Conservation (phyloP, 129 eudicot species). For the Tagetes erecta region DNA sequence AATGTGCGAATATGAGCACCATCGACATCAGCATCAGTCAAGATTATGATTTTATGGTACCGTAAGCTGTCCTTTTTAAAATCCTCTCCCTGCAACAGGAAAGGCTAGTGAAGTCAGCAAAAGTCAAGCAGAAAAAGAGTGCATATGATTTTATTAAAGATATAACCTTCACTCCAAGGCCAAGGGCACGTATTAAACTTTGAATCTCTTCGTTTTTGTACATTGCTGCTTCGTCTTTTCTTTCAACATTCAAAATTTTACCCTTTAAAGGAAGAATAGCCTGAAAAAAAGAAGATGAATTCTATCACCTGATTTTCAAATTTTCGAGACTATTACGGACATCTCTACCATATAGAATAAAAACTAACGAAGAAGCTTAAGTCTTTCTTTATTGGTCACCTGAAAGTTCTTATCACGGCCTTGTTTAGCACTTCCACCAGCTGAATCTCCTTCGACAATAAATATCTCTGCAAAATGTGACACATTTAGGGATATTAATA, state of each 20-base stretch:
- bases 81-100: constrained; percentile 86
- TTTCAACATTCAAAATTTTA: constrained; percentile 84
- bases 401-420: constrained; percentile 97
- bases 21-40: constrained; percentile 98
- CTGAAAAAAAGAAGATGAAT: constrained; percentile 41
- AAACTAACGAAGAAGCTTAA: neutral
- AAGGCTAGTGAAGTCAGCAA: neutral
- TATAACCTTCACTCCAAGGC: constrained; percentile 95
- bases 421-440: constrained; percentile 99
- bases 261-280: constrained; percentile 97
- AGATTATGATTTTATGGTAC: constrained; percentile 88
- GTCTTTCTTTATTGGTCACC: constrained; percentile 37
- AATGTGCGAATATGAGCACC: constrained; percentile 98
- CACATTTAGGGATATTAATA: neutral
- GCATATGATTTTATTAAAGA: neutral
- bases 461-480: constrained; percentile 68
- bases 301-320: constrained; percentile 6
- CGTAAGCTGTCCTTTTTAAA: constrained; percentile 83
- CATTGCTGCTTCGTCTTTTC: constrained; percentile 96
- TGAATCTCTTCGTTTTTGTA: constrained; percentile 94
- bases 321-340: neutral
- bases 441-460: constrained; percentile 99
- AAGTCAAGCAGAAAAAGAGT: neutral
- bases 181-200: constrained; percentile 84
- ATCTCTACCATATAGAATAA: constrained; percentile 12